A percentile compares a stretch with the other conserved stretches of the same genome.
These are phyloP conservation scores for Mycosphaerelloides madeirae DNA, from an alignment of 2,329 filamentous ascomycete genomes.

Conservation along the genomic window DNA sequence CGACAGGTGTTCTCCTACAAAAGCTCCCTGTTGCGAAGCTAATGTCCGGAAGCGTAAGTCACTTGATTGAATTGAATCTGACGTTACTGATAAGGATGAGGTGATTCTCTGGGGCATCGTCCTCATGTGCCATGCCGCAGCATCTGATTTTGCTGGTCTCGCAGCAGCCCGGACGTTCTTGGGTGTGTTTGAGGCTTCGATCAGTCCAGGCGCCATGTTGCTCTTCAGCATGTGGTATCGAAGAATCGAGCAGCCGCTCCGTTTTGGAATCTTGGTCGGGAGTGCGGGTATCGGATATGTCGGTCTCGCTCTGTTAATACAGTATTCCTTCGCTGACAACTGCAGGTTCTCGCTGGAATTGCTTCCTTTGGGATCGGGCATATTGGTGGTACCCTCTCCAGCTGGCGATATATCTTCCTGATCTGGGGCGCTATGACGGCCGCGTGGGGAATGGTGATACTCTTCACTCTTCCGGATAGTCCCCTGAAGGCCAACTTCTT, in stretches of 20 bases:
- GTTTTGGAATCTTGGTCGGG: slow-evolving; percentile 58
- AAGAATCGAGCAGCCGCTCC: slow-evolving; percentile 52
- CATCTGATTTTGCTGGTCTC: slow-evolving; percentile 48
- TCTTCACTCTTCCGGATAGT: slow-evolving; percentile 40
- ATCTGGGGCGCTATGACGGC: slow-evolving; percentile 46
- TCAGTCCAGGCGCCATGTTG: slow-evolving; percentile 58
- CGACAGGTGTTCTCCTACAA: slow-evolving; percentile 1
- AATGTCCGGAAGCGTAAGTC: neutral
- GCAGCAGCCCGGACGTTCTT: slow-evolving; percentile 53
- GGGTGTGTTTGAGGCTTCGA: slow-evolving; percentile 53
- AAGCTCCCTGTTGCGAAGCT: slow-evolving; percentile 2
- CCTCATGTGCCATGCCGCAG: slow-evolving; percentile 30
- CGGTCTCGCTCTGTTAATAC: neutral
- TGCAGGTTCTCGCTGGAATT: slow-evolving; percentile 38
- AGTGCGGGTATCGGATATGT: slow-evolving; percentile 52
- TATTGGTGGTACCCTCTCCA: slow-evolving; percentile 51
- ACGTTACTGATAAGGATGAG: neutral
- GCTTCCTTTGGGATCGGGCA: slow-evolving; percentile 57
- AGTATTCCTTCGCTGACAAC: neutral
- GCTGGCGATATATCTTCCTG: slow-evolving; percentile 58
- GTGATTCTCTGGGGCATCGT: slow-evolving; percentile 47
- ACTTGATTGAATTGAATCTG: neutral
- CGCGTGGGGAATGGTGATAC: slow-evolving; percentile 32
- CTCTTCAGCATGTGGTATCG: slow-evolving; percentile 61
- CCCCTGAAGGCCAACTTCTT: slow-evolving; percentile 44